Percentiles rank a stretch among this genome's conserved stretches.
These are phyloP conservation scores for Citrus australasica DNA, from an alignment of 345 rosid genomes.

Conservation along the genomic window DNA sequence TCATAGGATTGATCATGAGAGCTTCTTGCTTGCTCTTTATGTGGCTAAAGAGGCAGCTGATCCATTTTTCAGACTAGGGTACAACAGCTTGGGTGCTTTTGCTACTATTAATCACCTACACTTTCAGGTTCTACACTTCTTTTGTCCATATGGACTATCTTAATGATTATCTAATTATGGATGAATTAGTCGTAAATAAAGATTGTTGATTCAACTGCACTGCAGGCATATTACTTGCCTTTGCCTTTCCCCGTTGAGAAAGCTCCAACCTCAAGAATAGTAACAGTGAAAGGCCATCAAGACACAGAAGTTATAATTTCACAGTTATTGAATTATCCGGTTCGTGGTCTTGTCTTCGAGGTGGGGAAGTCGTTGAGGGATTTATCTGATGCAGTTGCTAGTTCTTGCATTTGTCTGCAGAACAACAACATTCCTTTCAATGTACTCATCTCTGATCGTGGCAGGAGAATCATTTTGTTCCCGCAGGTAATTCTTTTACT, in stretches of 20 bases:
- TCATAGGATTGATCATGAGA: conserved; percentile 48
- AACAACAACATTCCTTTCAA: conserved; percentile 44
- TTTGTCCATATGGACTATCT: neutral
- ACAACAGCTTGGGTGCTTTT: conserved; percentile 64
- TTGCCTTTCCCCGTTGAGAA: conserved; percentile 41
- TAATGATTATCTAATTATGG: no score
- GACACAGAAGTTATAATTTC: conserved; percentile 28
- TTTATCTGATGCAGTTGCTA: conserved; percentile 31
- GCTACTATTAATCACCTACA: conserved; percentile 63
- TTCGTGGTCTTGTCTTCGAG: conserved; percentile 43
- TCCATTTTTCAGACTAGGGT: conserved; percentile 51
- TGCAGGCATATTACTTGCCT: conserved; percentile 45
- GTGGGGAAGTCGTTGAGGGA: conserved; percentile 24
- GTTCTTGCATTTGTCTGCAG: conserved; percentile 44
- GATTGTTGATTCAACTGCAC: neutral
- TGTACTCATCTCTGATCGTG: conserved; percentile 38
- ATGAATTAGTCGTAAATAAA: neutral
- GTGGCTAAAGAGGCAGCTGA: conserved; percentile 46
- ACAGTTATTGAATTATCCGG: conserved; percentile 40
- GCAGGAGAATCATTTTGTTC: conserved; percentile 35
- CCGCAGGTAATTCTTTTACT: conserved; percentile 32
- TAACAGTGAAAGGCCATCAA: conserved; percentile 6
- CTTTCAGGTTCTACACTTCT: conserved; percentile 34
- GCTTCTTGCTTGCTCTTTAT: conserved; percentile 49
- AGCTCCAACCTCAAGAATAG: conserved; percentile 31